Conservation (phyloP, 352 stramenopile species). For the Blastocystis sp. region DNA sequence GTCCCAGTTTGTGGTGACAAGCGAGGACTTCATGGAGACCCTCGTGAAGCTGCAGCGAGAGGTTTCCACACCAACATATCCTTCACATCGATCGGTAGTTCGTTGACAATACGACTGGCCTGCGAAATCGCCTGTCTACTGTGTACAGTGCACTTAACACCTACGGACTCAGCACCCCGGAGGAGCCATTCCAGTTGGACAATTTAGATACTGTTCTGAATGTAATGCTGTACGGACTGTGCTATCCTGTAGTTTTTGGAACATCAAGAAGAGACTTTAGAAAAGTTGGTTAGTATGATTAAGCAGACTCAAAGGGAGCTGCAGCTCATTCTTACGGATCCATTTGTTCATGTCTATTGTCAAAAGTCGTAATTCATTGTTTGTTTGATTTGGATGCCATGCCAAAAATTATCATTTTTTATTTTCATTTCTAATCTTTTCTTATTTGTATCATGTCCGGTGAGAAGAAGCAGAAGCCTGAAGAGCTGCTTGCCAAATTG, state of each 20-base stretch:
- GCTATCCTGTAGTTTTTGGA: not conserved
- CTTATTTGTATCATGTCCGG: not conserved
- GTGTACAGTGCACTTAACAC: slow-evolving; percentile 32
- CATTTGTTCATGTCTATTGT: slow-evolving; percentile 1
- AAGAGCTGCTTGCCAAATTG: slow-evolving; percentile 18
- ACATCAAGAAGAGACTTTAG: slow-evolving; percentile 5
- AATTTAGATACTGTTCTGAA: slow-evolving; percentile 7
- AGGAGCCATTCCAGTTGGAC: not conserved
- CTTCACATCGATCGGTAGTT: not conserved
- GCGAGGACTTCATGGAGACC: not conserved
- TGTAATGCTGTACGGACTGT: not conserved
- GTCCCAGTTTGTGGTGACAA: not conserved
- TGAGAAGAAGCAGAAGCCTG: slow-evolving; percentile 48
- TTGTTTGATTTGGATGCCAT: not conserved
- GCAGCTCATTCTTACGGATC: slow-evolving; percentile 26
- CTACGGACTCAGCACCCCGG: not conserved
- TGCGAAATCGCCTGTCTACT: not conserved
- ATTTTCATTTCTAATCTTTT: not conserved
- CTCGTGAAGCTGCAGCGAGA: not conserved
- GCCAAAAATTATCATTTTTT: not conserved
- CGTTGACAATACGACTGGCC: not conserved
- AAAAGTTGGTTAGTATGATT: slow-evolving; percentile 26
- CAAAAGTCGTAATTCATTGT: not conserved
- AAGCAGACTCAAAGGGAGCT: slow-evolving; percentile 18
- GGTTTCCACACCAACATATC: slow-evolving; percentile 2